Base-by-base conservation (phyloP, 768 basidiomycete species). In the Cubamyces sp. region DNA sequence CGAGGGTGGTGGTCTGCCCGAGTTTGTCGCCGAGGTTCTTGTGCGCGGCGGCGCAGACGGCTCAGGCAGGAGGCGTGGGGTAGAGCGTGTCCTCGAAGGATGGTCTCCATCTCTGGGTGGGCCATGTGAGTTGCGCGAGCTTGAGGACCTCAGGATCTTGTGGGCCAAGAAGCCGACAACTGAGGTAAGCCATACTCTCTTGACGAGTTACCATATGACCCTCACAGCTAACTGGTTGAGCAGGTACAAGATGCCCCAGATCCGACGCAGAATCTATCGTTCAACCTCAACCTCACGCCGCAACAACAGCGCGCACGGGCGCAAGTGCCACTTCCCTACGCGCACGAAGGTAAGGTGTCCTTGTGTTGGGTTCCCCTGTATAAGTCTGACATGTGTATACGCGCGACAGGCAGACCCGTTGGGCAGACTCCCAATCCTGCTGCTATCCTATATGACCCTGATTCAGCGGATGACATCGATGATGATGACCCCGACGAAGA, bases 401-500 rank as follows among this genome's bases (percentile, higher is more conserved):
- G 1, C 18, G n/a, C 26, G 14, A 7, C 41, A 83, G 82, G 79
- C 9, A 76, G 78, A 69, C 67, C 70, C 4, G 23, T 55, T 6
- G 69, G 69, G 49, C 74, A 64, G 37, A 64, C 62, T 15, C 67
- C 54, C 18, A 65, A 78, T 15, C 69, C 64, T n/a, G 71, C 79
- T 11, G 80, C 84, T 1, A 96, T 97, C 57, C 79, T 88, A 62
- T 97, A 96, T 65, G 92, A 95, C 67, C 94, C 95, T 9, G 95
- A 96, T 71, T 93, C 92, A 26, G 94, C 91, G 26, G 95, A 97
- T 70, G 95, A 97, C 66, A 84, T 96, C 53, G 95, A 97, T 70
- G 95, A 96, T 57, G 95, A 96, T 57, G 95, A 97, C 78, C 95
- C 95, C 21, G 95, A 97, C 67, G 95, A 96, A 71, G 94, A 96